Evolutionary conservation across 2,329 filamentous ascomycete species (phyloP).

Genomic region (Aspergillus intermedius): DNA sequence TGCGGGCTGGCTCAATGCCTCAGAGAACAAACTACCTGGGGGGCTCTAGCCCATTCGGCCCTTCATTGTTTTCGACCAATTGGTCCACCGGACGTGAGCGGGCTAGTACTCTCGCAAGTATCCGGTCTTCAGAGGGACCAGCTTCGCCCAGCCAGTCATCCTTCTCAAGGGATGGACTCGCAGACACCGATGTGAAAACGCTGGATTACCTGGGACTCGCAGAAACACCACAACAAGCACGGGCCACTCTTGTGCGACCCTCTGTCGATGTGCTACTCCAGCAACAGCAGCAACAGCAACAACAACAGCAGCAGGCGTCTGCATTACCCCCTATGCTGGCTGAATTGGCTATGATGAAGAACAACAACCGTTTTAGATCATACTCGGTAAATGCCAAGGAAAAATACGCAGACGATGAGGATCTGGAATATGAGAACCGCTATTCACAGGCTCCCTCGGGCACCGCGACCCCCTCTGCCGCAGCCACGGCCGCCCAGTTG

Average conservation of each 20-base stretch:
- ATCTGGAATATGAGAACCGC: slow-evolving; percentile 62
- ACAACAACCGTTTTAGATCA: slow-evolving; percentile 84
- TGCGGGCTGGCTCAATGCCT: slow-evolving; percentile 90
- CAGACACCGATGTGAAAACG: slow-evolving; percentile 84
- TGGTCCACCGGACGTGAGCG: slow-evolving; percentile 78
- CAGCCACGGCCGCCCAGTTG: slow-evolving; percentile 51
- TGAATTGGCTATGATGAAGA: slow-evolving; percentile 68
- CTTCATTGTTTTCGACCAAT: slow-evolving; percentile 77
- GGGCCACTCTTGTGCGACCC: slow-evolving; percentile 63
- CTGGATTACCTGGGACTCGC: slow-evolving; percentile 92
- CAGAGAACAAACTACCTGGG: slow-evolving; percentile 68
- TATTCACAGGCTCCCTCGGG: slow-evolving; percentile 55
- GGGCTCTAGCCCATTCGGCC: slow-evolving; percentile 66
- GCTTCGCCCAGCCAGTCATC: slow-evolving; percentile 81
- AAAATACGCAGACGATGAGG: slow-evolving; percentile 86
- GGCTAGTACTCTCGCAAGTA: slow-evolving; percentile 81
- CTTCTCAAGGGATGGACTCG: slow-evolving; percentile 76
- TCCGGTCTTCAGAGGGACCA: slow-evolving; percentile 78
- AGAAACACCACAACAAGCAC: slow-evolving; percentile 78
- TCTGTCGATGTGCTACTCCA: slow-evolving; percentile 45
- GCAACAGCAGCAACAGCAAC: slow-evolving; percentile 44
- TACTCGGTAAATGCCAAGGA: slow-evolving; percentile 99
- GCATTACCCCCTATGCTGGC: slow-evolving; percentile 60
- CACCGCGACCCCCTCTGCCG: slow-evolving; percentile 52
- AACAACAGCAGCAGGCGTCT: slow-evolving; percentile 40